Conservation (phyloP, 2,329 filamentous ascomycete species). For the Chalaropsis ovoidea region DNA sequence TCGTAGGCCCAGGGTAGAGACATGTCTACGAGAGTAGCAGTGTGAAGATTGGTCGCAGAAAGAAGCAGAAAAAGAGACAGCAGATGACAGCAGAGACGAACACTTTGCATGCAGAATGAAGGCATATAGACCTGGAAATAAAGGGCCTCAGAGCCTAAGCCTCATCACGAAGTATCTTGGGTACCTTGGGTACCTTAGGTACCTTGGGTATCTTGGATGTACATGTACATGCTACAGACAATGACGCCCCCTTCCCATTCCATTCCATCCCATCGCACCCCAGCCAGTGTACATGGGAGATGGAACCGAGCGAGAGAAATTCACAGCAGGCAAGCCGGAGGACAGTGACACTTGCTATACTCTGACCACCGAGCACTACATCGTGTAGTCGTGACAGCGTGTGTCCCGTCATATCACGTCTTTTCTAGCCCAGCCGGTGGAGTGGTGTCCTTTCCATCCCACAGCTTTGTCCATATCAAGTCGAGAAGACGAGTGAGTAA, state of each 20-base stretch:
- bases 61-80: background rate
- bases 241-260: background rate
- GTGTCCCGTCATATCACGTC: no score
- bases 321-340: background rate
- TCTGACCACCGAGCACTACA: no score
- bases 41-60: no score
- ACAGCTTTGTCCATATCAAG: no score
- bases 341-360: no score
- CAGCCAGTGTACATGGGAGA: background rate
- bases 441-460: no score
- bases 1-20: no score
- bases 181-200: no score
- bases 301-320: background rate
- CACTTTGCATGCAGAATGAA: background rate
- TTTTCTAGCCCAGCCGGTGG: no score
- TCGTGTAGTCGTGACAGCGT: no score
- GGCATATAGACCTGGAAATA: background rate
- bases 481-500: no score
- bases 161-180: background rate
- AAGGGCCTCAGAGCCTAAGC: conserved; percentile 1
- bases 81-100: background rate
- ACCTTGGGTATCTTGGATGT: background rate
- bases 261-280: background rate
- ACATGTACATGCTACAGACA: background rate
- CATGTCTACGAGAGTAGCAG: no score